These are phyloP conservation scores for Talaromyces sp. DNA, from an alignment of 2,329 filamentous ascomycete species.

Conservation along the genomic window DNA sequence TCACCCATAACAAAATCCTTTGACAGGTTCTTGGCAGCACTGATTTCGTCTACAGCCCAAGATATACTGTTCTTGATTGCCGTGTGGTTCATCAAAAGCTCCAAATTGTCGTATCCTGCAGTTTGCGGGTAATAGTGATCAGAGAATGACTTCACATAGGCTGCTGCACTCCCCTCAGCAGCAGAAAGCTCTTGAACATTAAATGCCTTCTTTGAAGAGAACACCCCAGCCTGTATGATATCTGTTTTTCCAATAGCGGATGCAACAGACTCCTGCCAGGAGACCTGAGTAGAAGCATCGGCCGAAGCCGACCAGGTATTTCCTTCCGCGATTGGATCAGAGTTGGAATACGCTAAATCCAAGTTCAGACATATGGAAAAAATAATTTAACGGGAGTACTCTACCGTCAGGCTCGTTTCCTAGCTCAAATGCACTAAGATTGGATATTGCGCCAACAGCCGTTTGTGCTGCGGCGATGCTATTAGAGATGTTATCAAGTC, in stretches of 20 bases:
- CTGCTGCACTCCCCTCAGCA: conserved; percentile 32
- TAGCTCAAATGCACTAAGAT: conserved; percentile 52
- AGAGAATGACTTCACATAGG: conserved; percentile 40
- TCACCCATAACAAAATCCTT: conserved; percentile 49
- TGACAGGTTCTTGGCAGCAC: conserved; percentile 32
- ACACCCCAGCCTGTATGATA: conserved; percentile 33
- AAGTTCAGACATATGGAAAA: too few relatives aligned
- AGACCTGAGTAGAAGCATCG: conserved; percentile 28
- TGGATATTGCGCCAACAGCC: conserved; percentile 43
- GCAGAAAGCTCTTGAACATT: conserved; percentile 34
- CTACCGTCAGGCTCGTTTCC: conserved; percentile 56
- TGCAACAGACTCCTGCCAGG: conserved; percentile 30
- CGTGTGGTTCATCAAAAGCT: conserved; percentile 44
- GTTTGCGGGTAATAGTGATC: conserved; percentile 49
- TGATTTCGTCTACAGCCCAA: conserved; percentile 39
- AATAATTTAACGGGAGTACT: too few relatives aligned
- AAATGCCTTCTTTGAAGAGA: conserved; percentile 30
- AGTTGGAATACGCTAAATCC: conserved; percentile 18
- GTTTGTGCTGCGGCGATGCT: conserved; percentile 50
- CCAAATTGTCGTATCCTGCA: conserved; percentile 32
- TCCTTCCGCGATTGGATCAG: conserved; percentile 23
- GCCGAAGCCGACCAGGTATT: conserved; percentile 26
- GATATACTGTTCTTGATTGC: conserved; percentile 37
- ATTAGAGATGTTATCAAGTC: conserved; percentile 50
- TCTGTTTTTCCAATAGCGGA: conserved; percentile 22